Evolutionary conservation across 371 early-diverging fungal genomes (phyloP).

Genomic region (Choanephora cucurbitarum): DNA sequence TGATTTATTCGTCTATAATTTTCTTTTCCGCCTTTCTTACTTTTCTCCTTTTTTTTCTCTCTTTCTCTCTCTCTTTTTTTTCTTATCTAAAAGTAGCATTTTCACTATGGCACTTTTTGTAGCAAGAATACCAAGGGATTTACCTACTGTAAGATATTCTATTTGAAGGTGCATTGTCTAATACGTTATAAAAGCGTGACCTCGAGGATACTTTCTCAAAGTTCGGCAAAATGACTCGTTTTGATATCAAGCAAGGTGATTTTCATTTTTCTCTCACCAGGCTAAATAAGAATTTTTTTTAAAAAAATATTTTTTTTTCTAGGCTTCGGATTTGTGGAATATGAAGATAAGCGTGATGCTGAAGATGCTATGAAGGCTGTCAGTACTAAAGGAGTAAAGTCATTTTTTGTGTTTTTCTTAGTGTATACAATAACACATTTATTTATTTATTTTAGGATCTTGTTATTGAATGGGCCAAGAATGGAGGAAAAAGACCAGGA

Average conservation of each 20-base stretch:
- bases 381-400: constrained; percentile 50
- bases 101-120: constrained; percentile 44
- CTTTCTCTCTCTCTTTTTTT: constrained; percentile 11
- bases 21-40: constrained; percentile 4
- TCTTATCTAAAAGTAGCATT: background rate
- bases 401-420: too few species aligned
- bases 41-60: constrained; percentile 3
- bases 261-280: too few species aligned
- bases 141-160: constrained; percentile 33
- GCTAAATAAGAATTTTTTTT: too few species aligned
- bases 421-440: background rate
- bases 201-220: constrained; percentile 74
- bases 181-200: constrained; percentile 48
- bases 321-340: constrained; percentile 81
- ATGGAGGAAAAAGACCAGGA: constrained; percentile 54
- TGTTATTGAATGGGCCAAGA: constrained; percentile 69
- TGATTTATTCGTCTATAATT: too few species aligned
- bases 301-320: constrained; percentile 26
- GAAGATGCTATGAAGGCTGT: constrained; percentile 68
- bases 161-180: background rate
- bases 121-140: constrained; percentile 40
- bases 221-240: constrained; percentile 74
- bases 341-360: constrained; percentile 70
- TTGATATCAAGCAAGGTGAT: constrained; percentile 66
- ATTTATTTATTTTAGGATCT: constrained; percentile 19